Evolutionary conservation across 2,329 filamentous ascomycete genomes (phyloP).

Genomic region (Colletotrichum endophyticum): DNA sequence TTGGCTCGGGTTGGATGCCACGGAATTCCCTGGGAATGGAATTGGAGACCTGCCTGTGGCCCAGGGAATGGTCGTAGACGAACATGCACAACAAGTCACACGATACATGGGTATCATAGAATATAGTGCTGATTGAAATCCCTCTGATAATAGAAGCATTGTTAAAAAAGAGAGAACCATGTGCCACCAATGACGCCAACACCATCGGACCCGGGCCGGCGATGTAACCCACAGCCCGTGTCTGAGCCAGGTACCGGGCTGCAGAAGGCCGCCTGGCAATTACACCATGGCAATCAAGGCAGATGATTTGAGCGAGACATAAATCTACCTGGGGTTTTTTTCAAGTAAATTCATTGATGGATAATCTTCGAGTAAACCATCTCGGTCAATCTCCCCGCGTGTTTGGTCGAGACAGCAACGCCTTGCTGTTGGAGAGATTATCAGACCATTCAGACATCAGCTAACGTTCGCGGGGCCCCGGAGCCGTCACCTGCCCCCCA

Average conservation of each 20-base stretch:
- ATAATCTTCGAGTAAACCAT: rapidly evolving
- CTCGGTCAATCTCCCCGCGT: neutral
- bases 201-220: neutral
- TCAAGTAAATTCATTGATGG: neutral
- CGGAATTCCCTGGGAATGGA: neutral
- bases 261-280: neutral
- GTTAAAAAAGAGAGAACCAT: neutral
- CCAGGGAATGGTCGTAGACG: neutral
- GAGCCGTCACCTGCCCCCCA: neutral
- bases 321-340: rapidly evolving
- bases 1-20: neutral
- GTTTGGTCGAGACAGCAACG: neutral
- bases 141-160: neutral
- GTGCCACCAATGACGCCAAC: rapidly evolving
- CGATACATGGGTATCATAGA: neutral
- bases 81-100: neutral
- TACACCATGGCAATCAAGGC: rapidly evolving
- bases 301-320: neutral
- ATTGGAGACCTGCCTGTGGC: neutral
- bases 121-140: neutral
- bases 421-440: neutral
- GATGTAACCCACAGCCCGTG: neutral
- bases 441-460: neutral
- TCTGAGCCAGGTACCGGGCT: neutral
- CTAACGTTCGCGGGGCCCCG: neutral